Conservation (phyloP, 2,329 filamentous ascomycete species). For the Pseudovirgaria hyperparasitica region DNA sequence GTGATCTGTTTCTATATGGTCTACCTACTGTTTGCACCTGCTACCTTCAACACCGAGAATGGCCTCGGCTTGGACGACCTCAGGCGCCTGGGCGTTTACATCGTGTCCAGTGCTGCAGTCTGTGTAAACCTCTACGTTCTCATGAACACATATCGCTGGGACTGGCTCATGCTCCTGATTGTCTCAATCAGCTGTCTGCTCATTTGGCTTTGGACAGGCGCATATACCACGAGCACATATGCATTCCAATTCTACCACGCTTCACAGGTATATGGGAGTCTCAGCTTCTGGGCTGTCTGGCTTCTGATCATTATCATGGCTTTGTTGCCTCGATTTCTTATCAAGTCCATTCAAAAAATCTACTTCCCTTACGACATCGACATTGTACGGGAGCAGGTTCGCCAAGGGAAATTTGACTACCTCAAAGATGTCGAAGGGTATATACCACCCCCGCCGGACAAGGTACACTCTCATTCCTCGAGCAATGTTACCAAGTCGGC, state of each 20-base stretch:
- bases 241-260: constrained; percentile 62
- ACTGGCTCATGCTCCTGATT: constrained; percentile 85
- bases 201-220: constrained; percentile 90
- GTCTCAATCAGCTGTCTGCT: constrained; percentile 71
- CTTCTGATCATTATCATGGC: constrained; percentile 70
- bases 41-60: constrained; percentile 55
- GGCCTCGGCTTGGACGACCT: constrained; percentile 70
- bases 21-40: constrained; percentile 62
- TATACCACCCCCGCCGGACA: constrained; percentile 30
- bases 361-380: constrained; percentile 88
- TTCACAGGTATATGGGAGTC: constrained; percentile 67
- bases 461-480: constrained; percentile 41
- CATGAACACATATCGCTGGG: constrained; percentile 95
- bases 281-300: constrained; percentile 79
- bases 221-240: constrained; percentile 55
- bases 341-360: constrained; percentile 85
- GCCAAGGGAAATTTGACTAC: constrained; percentile 68
- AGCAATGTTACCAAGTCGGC: constrained; percentile 39
- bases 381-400: constrained; percentile 86
- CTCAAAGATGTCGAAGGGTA: constrained; percentile 45
- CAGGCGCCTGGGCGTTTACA: constrained; percentile 72
- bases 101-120: constrained; percentile 71
- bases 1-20: constrained; percentile 88
- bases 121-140: constrained; percentile 91
- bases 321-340: constrained; percentile 72